Percentiles rank a stretch among this genome's conserved stretches.
phyloP scores from a whole-genome alignment of 495 filamentous ascomycete genomes.

The Trichoderma reesei region DNA sequence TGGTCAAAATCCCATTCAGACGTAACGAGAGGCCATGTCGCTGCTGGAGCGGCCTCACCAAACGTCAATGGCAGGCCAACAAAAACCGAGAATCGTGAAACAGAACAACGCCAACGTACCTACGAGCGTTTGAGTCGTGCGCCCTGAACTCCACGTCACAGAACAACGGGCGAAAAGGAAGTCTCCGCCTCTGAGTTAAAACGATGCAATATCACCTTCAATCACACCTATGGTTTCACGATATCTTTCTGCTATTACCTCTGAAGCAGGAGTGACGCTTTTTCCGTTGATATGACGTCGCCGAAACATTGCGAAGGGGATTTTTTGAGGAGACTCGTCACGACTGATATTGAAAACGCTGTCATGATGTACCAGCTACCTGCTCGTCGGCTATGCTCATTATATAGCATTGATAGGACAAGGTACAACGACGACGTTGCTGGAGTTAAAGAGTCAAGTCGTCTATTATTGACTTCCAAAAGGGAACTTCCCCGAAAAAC shows the following conservation, averaged over 20 bases:
- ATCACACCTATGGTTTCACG: neutral
- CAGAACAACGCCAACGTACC: neutral
- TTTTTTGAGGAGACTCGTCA: neutral
- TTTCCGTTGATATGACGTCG: neutral
- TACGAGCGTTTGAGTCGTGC: neutral
- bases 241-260: neutral
- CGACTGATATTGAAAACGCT: neutral
- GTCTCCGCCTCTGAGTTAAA: neutral
- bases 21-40: neutral
- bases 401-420: neutral
- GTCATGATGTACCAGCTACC: neutral
- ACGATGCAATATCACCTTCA: neutral
- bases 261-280: neutral
- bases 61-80: neutral
- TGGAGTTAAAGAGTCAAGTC: neutral
- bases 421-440: neutral
- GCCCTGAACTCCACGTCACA: neutral
- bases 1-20: neutral
- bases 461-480: neutral
- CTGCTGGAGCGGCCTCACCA: neutral
- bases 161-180: neutral
- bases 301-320: neutral
- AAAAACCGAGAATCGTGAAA: neutral
- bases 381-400: neutral
- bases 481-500: neutral